Base-by-base conservation (phyloP, 1,139 yeast genomes). In the Kluyveromyces sp. region DNA sequence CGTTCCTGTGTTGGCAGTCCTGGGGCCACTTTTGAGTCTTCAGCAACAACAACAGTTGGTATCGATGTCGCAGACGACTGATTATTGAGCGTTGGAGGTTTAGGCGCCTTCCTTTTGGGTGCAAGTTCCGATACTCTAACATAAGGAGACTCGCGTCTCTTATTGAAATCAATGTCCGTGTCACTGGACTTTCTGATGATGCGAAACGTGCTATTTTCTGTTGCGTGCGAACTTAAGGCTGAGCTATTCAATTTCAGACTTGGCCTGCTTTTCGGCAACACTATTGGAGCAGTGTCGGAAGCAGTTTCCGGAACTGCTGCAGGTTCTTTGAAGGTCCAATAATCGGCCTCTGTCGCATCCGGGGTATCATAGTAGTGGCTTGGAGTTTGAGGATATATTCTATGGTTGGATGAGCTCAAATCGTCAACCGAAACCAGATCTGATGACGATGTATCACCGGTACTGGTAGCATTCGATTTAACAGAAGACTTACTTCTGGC, bases 81-180 rank as follows among this genome's bases (percentile, higher is more conserved):
- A 15, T 61, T 57, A 1, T 45, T 33, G 40, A 47, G 49, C 2
- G 85, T 83, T 1, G 89, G 92, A 2, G 94, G 61, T 37, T 55
- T 61, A 3, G 67, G 94, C 0, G 94, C 89, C 3, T 73, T 78
- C 53, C 94, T 66, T 47, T 71, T 73, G 0, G 94, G 89, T 11
- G 81, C 75, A 19, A 83, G 60, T 33, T 57, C 64, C 4, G 67
- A 51, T 3, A 31, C 41, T 54, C 54, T 59, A 0, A 54, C 79
- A 54, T 76, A 83, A 0, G 95, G 94, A 0, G 94, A 81, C 41
- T 80, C 78, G 36, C 95, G 67, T 44, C 89, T 70, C 55, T 85
- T 81, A 56, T 86, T 94, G 59, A 86, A 85, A 63, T 87, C 88
- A 46, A 86, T 84, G 57, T 83, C 94, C 25, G 76, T 67, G 13